Conservation (phyloP, 768 basidiomycete species). For the Suillus sp. region DNA sequence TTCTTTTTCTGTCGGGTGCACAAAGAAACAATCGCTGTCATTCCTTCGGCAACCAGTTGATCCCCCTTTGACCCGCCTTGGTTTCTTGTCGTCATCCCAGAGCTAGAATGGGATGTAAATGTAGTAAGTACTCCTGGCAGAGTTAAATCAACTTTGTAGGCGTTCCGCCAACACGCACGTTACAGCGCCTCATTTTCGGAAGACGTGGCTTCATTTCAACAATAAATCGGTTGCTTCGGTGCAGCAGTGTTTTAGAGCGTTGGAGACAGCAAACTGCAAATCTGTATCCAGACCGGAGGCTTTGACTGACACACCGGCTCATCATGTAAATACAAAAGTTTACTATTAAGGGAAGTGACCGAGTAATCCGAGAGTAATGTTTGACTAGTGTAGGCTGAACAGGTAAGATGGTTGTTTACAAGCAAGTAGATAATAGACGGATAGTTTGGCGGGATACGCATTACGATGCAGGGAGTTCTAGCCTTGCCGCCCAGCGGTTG, state of each 20-base stretch:
- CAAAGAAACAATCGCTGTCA: slow-evolving; percentile 30
- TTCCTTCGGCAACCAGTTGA: slow-evolving; percentile 25
- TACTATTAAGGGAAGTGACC: slow-evolving; percentile 7
- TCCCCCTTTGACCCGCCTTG: slow-evolving; percentile 25
- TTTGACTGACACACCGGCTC: not conserved
- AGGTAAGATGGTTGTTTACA: not conserved
- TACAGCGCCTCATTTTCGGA: slow-evolving; percentile 31
- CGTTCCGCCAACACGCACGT: slow-evolving; percentile 25
- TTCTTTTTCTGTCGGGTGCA: slow-evolving; percentile 34
- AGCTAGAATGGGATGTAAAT: slow-evolving; percentile 20
- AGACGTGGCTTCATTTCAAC: not conserved
- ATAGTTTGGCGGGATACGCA: not conserved
- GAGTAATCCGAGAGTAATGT: not conserved
- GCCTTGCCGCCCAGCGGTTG: not conserved
- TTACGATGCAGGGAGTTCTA: not conserved
- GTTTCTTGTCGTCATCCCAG: slow-evolving; percentile 31
- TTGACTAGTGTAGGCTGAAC: not conserved
- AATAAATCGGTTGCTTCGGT: not conserved
- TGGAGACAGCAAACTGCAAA: not conserved
- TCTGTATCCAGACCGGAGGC: not conserved
- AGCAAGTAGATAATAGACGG: not conserved
- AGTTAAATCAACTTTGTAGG: not conserved
- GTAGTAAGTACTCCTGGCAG: not conserved
- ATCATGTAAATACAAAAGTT: not conserved
- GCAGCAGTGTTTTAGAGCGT: not conserved